Evolutionary conservation across 345 rosid species (phyloP), one percentile per base, ranked within the genome.

Genomic region (Iberis pinnata): DNA sequence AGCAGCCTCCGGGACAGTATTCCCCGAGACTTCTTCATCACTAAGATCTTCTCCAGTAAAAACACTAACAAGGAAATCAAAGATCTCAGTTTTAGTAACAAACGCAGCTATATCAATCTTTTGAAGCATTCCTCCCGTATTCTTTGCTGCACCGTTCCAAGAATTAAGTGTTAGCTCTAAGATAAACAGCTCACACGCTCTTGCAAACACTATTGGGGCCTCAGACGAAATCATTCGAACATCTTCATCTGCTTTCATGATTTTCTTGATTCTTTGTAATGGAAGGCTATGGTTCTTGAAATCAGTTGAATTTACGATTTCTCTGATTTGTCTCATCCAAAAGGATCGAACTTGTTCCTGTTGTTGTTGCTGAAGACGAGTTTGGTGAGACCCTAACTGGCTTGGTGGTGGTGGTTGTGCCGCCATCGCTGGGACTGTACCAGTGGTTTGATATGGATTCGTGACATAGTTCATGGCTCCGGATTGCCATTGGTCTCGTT

Each of bases 171-270:
- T 90, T 51, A 90, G 65, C 64, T 90, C 98, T 51, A 90, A 60
- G 66, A 90, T 87, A 68, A 90, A 90, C 98, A 90, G 87, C 70
- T 90, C 98, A 17, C 98, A 90, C 3, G 98, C 98, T 64, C 98
- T 80, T 13, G 98, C 95, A 45, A 90, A 90, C 33, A 90, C 77
- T 8, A 90, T 89, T 0, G 98, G 98, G 4, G 98, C 98, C 69
- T 90, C 98, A 2, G 98, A 96, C 0, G 98, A 90, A 60, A 90
- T 90, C 98, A 87, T 90, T 63, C 89, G 81, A 32, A 90, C 98
- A 29, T 90, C 98, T 63, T 90, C 98, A 8, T 90, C 98, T 0
- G 98, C 98, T 68, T 90, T 90, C 98, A 90, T 90, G 83, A 90
- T 90, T 69, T 90, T 90, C 83, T 90, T 90, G 76, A 90, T 90